Percentiles rank a stretch among this genome's conserved stretches.
These are phyloP conservation scores for Irpex sp. DNA, from an alignment of 1,284 basidiomycete species.

Conservation along the genomic window DNA sequence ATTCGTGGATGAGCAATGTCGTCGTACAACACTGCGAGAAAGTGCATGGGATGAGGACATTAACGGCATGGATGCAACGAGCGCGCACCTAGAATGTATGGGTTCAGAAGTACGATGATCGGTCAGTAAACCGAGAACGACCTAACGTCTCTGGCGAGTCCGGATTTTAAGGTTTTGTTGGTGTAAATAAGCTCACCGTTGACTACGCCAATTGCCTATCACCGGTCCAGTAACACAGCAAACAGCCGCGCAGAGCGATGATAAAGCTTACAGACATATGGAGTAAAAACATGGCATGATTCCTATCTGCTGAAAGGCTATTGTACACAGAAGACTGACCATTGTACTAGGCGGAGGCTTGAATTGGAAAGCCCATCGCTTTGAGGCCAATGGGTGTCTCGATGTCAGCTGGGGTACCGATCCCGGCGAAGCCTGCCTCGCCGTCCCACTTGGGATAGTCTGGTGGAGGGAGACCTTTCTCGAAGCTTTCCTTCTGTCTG, in stretches of 20 bases:
- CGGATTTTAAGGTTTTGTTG: too few relatives aligned
- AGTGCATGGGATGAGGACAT: background rate
- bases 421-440: constrained; percentile 9
- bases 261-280: background rate
- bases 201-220: background rate
- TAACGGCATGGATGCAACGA: too few relatives aligned
- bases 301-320: background rate
- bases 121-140: too few relatives aligned
- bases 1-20: background rate
- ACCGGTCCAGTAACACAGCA: background rate
- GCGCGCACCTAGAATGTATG: too few relatives aligned
- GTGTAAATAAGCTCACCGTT: too few relatives aligned
- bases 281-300: background rate
- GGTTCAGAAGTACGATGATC: too few relatives aligned
- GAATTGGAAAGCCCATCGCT: constrained; percentile 8
- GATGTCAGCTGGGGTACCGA: constrained; percentile 8
- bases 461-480: constrained; percentile 10
- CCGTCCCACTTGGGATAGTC: constrained; percentile 13
- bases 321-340: background rate
- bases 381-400: background rate
- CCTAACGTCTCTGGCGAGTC: too few relatives aligned
- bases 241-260: background rate
- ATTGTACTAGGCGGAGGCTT: background rate
- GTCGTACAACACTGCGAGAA: background rate
- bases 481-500: constrained; percentile 10